Conservation (phyloP, 495 filamentous ascomycete genomes). For the Neurospora sp. region DNA sequence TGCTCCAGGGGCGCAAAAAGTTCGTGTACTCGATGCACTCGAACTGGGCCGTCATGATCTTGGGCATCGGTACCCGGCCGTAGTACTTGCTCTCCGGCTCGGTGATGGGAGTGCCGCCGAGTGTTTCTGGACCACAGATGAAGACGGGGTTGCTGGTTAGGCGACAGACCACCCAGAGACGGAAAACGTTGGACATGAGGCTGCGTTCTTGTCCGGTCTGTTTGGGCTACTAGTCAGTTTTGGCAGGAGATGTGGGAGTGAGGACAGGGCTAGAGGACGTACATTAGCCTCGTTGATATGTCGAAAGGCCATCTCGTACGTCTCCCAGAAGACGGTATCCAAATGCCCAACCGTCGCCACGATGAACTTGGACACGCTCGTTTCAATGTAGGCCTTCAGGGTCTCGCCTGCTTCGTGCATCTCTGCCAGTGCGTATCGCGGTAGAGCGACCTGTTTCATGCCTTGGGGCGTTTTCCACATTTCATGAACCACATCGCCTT, state of each 20-base stretch:
- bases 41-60: conserved; percentile 20
- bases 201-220: conserved; percentile 13
- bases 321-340: conserved; percentile 16
- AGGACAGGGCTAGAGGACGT: background rate
- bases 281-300: conserved; percentile 12
- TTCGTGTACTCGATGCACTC: conserved; percentile 20
- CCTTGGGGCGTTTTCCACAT: conserved; percentile 9
- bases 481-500: conserved; percentile 16
- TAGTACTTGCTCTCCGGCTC: conserved; percentile 5
- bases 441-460: conserved; percentile 7
- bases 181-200: conserved; percentile 16
- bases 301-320: conserved; percentile 11
- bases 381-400: conserved; percentile 16
- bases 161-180: conserved; percentile 18
- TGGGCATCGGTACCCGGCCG: conserved; percentile 13
- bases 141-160: conserved; percentile 17
- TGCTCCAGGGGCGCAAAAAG: conserved; percentile 17
- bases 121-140: conserved; percentile 15
- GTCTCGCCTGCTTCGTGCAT: conserved; percentile 11
- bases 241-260: background rate
- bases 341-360: conserved; percentile 3
- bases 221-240: background rate
- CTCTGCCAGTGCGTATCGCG: conserved; percentile 14
- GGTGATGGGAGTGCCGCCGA: conserved; percentile 9
- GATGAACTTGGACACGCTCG: conserved; percentile 10